phyloP scores from a whole-genome alignment of 768 basidiomycete genomes.

The Thelephora aurantiotincta region DNA sequence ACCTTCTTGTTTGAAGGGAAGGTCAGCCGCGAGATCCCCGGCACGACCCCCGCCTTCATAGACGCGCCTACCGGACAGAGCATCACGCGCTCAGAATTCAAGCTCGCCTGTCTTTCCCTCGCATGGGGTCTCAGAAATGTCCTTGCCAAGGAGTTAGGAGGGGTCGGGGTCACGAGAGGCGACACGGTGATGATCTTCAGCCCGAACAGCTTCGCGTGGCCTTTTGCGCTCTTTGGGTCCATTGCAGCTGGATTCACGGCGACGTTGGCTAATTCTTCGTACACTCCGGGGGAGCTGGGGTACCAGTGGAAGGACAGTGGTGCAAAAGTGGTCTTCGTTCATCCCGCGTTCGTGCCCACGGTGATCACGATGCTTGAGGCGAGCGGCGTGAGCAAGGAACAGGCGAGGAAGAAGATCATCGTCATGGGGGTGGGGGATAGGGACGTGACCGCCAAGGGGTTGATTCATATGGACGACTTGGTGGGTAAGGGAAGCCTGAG shows the following conservation, averaged over 20 bases:
- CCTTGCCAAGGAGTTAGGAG: slow-evolving; percentile 6
- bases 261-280: slow-evolving; percentile 63
- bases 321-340: slow-evolving; percentile 48
- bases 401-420: slow-evolving; percentile 41
- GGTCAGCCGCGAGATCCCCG: slow-evolving; percentile 10
- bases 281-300: slow-evolving; percentile 51
- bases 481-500: slow-evolving; percentile 32
- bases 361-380: slow-evolving; percentile 42
- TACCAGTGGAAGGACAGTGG: slow-evolving; percentile 60
- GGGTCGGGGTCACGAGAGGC: slow-evolving; percentile 26
- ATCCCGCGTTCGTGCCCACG: slow-evolving; percentile 43
- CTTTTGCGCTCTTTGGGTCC: slow-evolving; percentile 28
- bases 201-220: slow-evolving; percentile 49
- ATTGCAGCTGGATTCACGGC: slow-evolving; percentile 54
- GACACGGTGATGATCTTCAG: slow-evolving; percentile 54
- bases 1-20: slow-evolving; percentile 29
- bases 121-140: slow-evolving; percentile 37
- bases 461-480: slow-evolving; percentile 33
- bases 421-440: slow-evolving; percentile 24
- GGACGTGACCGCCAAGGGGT: slow-evolving; percentile 11
- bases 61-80: slow-evolving; percentile 46
- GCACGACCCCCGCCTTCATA: slow-evolving; percentile 36
- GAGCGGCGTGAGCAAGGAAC: slow-evolving; percentile 28
- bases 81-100: slow-evolving; percentile 41
- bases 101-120: slow-evolving; percentile 38